Percentiles rank a stretch among this genome's conserved stretches.
phyloP scores from a whole-genome alignment of 352 stramenopile species.

The Pythium myriotylum region DNA sequence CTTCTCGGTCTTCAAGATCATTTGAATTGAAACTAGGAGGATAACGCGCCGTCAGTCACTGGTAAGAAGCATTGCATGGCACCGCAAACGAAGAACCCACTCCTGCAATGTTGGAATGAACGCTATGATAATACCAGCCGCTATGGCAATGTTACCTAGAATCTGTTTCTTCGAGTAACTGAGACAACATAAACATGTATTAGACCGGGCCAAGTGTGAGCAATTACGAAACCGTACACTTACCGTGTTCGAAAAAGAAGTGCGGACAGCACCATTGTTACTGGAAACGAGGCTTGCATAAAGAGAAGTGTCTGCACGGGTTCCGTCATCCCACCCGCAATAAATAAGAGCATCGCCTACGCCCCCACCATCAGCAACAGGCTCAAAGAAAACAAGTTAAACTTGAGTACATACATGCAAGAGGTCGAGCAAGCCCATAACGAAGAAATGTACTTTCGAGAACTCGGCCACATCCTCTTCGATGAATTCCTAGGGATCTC shows the following conservation, averaged over 20 bases:
- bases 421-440: conserved; percentile 85
- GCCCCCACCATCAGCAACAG: conserved; percentile 1
- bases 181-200: not conserved
- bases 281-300: conserved; percentile 81
- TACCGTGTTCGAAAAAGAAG: conserved; percentile 61
- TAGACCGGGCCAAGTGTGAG: not conserved
- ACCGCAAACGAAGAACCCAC: conserved; percentile 35
- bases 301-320: conserved; percentile 85
- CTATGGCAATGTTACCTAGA: conserved; percentile 71
- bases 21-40: conserved; percentile 57
- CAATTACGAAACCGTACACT: no score
- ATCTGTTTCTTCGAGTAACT: conserved; percentile 79
- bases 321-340: conserved; percentile 79
- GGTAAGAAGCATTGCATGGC: not conserved
- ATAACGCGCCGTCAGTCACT: conserved; percentile 3
- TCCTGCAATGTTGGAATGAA: conserved; percentile 77
- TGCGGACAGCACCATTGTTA: conserved; percentile 65
- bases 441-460: conserved; percentile 86
- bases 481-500: conserved; percentile 64
- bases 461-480: conserved; percentile 87
- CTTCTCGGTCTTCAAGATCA: conserved; percentile 67
- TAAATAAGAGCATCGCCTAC: conserved; percentile 84
- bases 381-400: not conserved
- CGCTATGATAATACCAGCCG: conserved; percentile 66
- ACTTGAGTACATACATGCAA: conserved; percentile 48